Conservation (phyloP, 2,329 filamentous ascomycete species). For the Fusarium floridanum region DNA sequence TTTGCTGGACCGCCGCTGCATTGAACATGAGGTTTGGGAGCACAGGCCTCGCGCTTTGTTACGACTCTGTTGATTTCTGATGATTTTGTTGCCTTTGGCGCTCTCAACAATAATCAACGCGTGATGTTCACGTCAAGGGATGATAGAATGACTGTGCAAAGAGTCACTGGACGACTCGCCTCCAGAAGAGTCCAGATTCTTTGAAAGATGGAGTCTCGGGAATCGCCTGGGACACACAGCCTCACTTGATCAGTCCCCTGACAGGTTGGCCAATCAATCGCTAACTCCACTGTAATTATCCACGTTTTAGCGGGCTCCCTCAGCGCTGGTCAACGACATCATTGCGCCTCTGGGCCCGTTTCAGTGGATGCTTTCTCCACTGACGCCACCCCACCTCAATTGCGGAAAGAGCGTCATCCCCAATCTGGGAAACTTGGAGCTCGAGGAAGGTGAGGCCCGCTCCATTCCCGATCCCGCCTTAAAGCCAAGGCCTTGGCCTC, state of each 20-base stretch:
- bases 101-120: not conserved
- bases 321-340: slow-evolving; percentile 12
- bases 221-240: slow-evolving; percentile 26
- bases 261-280: slow-evolving; percentile 26
- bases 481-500: slow-evolving; percentile 43
- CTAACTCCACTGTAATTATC: not conserved
- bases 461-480: slow-evolving; percentile 27
- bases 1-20: slow-evolving; percentile 25
- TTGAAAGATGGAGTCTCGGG: slow-evolving; percentile 6
- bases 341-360: slow-evolving; percentile 7
- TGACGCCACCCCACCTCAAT: slow-evolving; percentile 26
- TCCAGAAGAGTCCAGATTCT: slow-evolving; percentile 23
- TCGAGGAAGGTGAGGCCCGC: not conserved
- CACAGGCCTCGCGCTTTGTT: not conserved
- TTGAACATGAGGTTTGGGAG: not conserved
- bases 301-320: slow-evolving; percentile 6
- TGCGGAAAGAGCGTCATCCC: slow-evolving; percentile 26
- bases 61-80: not conserved
- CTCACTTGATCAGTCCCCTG: slow-evolving; percentile 36
- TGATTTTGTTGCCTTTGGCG: not conserved
- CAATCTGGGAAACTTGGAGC: slow-evolving; percentile 10
- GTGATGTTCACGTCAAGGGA: not conserved
- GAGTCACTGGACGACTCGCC: slow-evolving; percentile 13
- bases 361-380: slow-evolving; percentile 19
- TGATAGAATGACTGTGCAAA: not conserved